These are phyloP conservation scores for Bruguiera sexangula DNA, from an alignment of 345 rosid species.

Conservation along the genomic window DNA sequence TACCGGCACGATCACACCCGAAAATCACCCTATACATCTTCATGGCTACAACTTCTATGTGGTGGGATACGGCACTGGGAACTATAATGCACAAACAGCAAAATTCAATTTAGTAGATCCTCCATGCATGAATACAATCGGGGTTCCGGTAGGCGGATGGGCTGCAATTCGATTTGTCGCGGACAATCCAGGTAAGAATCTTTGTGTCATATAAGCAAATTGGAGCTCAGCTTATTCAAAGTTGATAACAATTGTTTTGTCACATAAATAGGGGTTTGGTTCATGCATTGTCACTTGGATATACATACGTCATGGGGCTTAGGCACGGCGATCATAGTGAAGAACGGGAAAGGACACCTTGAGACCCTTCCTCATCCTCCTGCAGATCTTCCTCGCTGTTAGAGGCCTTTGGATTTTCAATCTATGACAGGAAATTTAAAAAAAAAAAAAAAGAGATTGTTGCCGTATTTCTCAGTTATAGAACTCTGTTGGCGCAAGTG, in stretches of 20 bases:
- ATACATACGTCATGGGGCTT: conserved; percentile 14
- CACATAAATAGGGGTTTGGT: conserved; percentile 13
- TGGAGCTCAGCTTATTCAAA: neutral
- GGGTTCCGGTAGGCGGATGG: conserved; percentile 18
- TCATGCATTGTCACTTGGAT: conserved; percentile 15
- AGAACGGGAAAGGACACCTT: conserved; percentile 3
- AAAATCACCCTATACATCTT: conserved; percentile 24
- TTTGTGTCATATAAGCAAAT: neutral
- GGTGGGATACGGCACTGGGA: conserved; percentile 4
- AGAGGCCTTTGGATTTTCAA: no score
- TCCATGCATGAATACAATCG: conserved; percentile 11
- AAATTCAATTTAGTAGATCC: conserved; percentile 15
- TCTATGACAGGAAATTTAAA: no score
- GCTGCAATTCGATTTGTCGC: conserved; percentile 16
- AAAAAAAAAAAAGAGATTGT: no score
- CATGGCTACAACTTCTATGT: conserved; percentile 21
- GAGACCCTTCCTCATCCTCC: neutral
- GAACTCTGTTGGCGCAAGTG: neutral
- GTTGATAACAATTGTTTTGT: no score
- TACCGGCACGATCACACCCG: neutral
- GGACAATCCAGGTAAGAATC: conserved; percentile 15
- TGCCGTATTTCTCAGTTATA: no score
- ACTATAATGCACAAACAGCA: conserved; percentile 5
- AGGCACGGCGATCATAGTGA: conserved; percentile 11
- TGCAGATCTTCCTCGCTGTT: neutral